Evolutionary conservation across 441 rosid genomes (phyloP), one percentile per base, ranked within the genome.

Genomic region (Viola pubescens): DNA sequence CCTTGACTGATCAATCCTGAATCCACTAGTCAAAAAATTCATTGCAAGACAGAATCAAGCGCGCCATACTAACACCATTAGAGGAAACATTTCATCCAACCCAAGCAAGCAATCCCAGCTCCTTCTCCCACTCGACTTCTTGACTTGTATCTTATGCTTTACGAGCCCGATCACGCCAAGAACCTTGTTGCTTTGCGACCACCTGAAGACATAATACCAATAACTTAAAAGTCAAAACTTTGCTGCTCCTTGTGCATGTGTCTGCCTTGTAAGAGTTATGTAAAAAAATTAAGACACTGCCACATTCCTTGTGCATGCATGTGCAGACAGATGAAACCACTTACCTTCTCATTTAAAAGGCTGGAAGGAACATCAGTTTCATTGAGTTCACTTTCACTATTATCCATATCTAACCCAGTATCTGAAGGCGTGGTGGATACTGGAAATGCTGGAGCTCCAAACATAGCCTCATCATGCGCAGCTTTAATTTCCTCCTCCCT

Each of bases 151-250:
- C 43, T 71, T 81, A 80, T 7, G 66, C 57, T 74, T 84, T 92
- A 9, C 92, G 87, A 57, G 88, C 94, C 37, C 97, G 85, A 75
- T 89, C 92, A 52, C 96, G 96, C 98, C 98, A 89, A n/a, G 97
- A 89, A 64, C 92, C 94, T 78, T 84, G 89, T 65, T 91, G 97
- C 83, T 84, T 87, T 52, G 87, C 85, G 61, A 89, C 86, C 39
- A 89, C 90, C 98, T 92, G 77, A 38, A 54, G 59, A 40, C 72
- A 50, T 9, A 51, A 4, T 0, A 26, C 34, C 2, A 26, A 26
- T 26, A 0, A 26, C 34, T 26, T 26, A 26, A 26, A 26, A 26
- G 34, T 26, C 34, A 26, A 26, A 26, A 26, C 34, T 26, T 26
- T 26, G 34, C 34, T 26, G 34, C 34, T 26, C 34, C 2, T 26